These are phyloP conservation scores for Phytopythium boreale DNA, from an alignment of 352 stramenopile genomes.

Conservation along the genomic window DNA sequence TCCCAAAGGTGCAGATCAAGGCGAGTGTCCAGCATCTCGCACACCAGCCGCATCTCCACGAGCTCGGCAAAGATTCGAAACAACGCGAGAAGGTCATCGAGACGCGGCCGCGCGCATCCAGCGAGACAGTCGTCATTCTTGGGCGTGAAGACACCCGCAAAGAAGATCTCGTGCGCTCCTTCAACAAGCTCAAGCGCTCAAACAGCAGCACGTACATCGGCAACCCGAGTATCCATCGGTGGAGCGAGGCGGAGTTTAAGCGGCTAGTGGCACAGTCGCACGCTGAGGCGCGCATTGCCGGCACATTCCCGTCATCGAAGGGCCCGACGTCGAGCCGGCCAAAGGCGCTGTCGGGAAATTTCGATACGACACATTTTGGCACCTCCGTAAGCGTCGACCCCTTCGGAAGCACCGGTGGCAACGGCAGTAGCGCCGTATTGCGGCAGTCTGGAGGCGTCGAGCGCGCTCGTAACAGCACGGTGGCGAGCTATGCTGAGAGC, in stretches of 20 bases:
- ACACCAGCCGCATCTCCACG: constrained; percentile 63
- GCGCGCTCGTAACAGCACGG: constrained; percentile 8
- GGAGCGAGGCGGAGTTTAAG: constrained; percentile 73
- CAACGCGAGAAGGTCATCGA: constrained; percentile 25
- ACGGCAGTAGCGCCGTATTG: background rate
- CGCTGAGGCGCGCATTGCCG: constrained; percentile 39
- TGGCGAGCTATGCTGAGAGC: constrained; percentile 18
- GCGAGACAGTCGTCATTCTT: constrained; percentile 49
- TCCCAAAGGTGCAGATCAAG: constrained; percentile 84
- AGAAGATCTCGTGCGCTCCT: constrained; percentile 21
- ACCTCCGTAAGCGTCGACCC: constrained; percentile 36
- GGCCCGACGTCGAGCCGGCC: constrained; percentile 23
- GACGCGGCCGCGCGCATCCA: constrained; percentile 43
- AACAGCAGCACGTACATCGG: constrained; percentile 64
- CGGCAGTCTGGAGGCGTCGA: constrained; percentile 1
- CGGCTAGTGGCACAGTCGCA: constrained; percentile 65
- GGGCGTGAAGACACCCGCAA: constrained; percentile 28
- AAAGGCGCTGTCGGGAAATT: constrained; percentile 59
- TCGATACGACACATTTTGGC: constrained; percentile 61
- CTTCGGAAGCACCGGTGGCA: constrained; percentile 24
- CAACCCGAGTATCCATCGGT: constrained; percentile 70
- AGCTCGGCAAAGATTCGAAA: constrained; percentile 38
- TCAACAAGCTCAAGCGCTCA: constrained; percentile 57
- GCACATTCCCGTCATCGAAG: constrained; percentile 31
- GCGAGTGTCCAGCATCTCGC: constrained; percentile 73